Evolutionary conservation across 2,329 filamentous ascomycete species (phyloP), one percentile per base, ranked within the genome.

Genomic region (Arthrobotrys sinensis): DNA sequence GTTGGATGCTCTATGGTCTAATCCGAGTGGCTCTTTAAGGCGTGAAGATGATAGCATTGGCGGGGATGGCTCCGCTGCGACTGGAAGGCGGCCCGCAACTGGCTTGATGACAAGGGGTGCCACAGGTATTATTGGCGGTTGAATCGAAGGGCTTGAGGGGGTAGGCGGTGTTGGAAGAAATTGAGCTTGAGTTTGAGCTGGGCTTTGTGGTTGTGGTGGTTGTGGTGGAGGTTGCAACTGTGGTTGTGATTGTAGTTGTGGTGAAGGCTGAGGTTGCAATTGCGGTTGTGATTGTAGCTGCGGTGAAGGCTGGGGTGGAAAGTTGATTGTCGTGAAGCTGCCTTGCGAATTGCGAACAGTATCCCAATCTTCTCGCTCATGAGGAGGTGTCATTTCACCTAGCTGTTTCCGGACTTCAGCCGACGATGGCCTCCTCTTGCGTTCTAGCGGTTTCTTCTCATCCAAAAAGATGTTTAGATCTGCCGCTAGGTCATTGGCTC

Each of bases 371-470:
- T 78, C 75, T 24, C 75, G 52, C 53, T 78, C 75, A 48, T 78
- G 75, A n/a, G 75, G 75, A 10, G 75, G 75, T 12, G 75, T 78
- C 75, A 78, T 78, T 57, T 78, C 75, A 11, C 75, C 75, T 24
- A 78, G 63, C 19, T 72, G 66, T 21, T 72, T 63, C n/a, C 75
- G 75, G 40, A 78, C 75, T 28, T 78, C 75, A 32, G 75, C 75
- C 2, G 75, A 78, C 7, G 75, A 72, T 24, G 75, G 75, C n/a
- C 60, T 38, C 4, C 21, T 62, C 36, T 36, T 66, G 16, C 34
- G 67, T 12, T 63, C 63, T 5, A 52, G 40, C 10, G 21, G 46
- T 32, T 71, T 78, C 62, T 71, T 67, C n/a, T 67, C 73, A 40
- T 62, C 66, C 4, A 63, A 43, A 4, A 57, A 40, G 36, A 28